phyloP scores from a whole-genome alignment of 2,329 filamentous ascomycete species.

The Elsinoe australis region DNA sequence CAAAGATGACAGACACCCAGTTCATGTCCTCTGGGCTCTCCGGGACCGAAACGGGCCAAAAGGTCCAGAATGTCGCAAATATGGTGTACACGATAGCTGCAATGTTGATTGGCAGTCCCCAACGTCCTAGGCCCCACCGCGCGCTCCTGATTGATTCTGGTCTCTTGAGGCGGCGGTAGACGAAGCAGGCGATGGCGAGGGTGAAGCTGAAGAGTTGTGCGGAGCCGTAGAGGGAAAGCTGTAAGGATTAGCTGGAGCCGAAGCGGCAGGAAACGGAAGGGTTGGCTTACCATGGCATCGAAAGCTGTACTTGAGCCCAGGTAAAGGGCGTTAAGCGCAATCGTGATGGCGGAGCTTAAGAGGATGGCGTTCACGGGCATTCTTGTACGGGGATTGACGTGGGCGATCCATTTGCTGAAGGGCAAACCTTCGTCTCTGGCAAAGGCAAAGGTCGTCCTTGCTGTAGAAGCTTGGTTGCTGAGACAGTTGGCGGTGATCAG shows the following conservation, averaged over 20 bases:
- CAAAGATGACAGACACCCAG: constrained; percentile 27
- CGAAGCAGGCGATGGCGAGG: constrained; percentile 2
- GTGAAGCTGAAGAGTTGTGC: background rate
- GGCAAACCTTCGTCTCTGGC: constrained; percentile 39
- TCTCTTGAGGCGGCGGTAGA: background rate
- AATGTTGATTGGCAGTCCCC: constrained; percentile 22
- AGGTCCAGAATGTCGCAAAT: constrained; percentile 42
- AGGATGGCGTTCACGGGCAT: constrained; percentile 21
- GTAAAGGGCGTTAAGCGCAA: constrained; percentile 23
- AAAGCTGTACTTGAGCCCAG: constrained; percentile 21
- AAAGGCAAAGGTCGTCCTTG: constrained; percentile 38
- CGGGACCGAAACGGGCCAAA: constrained; percentile 33
- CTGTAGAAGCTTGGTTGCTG: constrained; percentile 34
- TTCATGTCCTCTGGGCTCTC: constrained; percentile 30
- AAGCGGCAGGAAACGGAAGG: background rate
- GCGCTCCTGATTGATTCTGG: background rate
- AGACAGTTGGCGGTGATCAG: constrained; percentile 33
- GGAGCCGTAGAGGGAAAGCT: constrained; percentile 10
- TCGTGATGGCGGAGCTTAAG: constrained; percentile 18
- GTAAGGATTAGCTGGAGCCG: too few species aligned
- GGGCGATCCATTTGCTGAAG: constrained; percentile 24
- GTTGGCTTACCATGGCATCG: constrained; percentile 19
- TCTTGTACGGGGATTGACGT: constrained; percentile 17
- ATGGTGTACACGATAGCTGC: constrained; percentile 20
- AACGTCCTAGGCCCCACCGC: constrained; percentile 18